phyloP scores from a whole-genome alignment of 2,329 filamentous ascomycete species.

The Amauroascus niger region DNA sequence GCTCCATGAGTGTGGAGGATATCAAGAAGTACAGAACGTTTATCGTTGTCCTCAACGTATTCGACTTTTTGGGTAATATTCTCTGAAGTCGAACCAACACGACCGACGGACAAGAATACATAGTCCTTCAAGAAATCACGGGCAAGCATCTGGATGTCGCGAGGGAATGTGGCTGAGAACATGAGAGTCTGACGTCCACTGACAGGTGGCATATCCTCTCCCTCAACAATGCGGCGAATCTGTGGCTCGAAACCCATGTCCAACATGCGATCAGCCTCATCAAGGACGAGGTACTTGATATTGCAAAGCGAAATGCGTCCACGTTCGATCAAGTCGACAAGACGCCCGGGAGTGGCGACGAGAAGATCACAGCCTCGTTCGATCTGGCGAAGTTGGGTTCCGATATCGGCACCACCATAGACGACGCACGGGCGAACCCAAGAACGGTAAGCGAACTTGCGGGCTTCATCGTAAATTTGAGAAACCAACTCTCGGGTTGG shows the following conservation, averaged over 20 bases:
- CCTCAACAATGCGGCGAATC: constrained; percentile 96
- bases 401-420: constrained; percentile 98
- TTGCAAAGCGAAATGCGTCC: constrained; percentile 94
- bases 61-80: constrained; percentile 99
- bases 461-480: constrained; percentile 93
- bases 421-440: constrained; percentile 98
- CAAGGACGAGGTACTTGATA: constrained; percentile 98
- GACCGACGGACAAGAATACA: constrained; percentile 95
- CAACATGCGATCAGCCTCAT: constrained; percentile 99
- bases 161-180: constrained; percentile 98
- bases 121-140: constrained; percentile 99
- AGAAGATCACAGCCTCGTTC: constrained; percentile 95
- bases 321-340: constrained; percentile 96
- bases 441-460: constrained; percentile 97
- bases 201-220: constrained; percentile 89
- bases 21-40: constrained; percentile 93
- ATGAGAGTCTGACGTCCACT: constrained; percentile 90
- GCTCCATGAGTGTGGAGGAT: constrained; percentile 86
- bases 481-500: constrained; percentile 97
- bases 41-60: constrained; percentile 93
- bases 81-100: constrained; percentile 98
- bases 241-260: constrained; percentile 99
- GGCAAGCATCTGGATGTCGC: constrained; percentile 97
- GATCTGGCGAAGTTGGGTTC: constrained; percentile 94
- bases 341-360: constrained; percentile 91